A percentile compares a stretch with the other conserved stretches of the same genome.
Evolutionary conservation across 2,329 filamentous ascomycete genomes (phyloP).

Genomic region (Colletotrichum liaoningense): DNA sequence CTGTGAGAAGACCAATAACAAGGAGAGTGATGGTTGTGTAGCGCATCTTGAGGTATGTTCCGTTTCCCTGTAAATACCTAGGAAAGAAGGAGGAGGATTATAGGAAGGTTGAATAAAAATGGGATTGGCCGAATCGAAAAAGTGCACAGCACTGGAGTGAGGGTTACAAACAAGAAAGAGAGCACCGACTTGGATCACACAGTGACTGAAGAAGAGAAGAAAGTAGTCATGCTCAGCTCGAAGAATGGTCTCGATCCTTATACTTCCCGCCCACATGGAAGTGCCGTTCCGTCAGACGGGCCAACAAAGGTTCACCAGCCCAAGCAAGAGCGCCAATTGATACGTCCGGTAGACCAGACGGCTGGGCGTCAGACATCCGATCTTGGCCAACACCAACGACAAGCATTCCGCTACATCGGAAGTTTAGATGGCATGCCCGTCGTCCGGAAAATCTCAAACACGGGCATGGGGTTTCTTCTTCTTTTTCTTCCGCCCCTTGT

Average conservation of each 20-base stretch:
- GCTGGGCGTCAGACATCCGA: neutral
- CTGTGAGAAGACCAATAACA: slow-evolving; percentile 23
- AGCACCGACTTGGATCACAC: neutral
- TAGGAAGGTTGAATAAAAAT: neutral
- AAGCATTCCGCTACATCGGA: slow-evolving; percentile 18
- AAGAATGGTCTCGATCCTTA: neutral
- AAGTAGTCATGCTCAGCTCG: neutral
- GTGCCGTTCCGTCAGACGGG: neutral
- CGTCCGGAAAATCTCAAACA: neutral
- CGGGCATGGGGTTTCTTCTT: neutral
- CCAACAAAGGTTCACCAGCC: neutral
- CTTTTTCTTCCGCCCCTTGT: neutral
- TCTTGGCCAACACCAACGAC: slow-evolving; percentile 5
- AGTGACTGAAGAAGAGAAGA: neutral
- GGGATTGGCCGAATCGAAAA: neutral
- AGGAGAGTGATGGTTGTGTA: slow-evolving; percentile 18
- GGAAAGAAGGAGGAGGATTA: neutral
- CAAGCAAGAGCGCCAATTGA: too few species aligned
- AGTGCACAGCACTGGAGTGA: slow-evolving; percentile 6
- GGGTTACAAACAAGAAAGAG: neutral
- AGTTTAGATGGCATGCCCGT: slow-evolving; percentile 23
- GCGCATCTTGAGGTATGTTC: slow-evolving; percentile 15
- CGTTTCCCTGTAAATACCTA: neutral
- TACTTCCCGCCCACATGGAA: neutral
- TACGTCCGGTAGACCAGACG: neutral